Conservation (phyloP, 2,329 filamentous ascomycete genomes). For the Mycosphaerella sp. region DNA sequence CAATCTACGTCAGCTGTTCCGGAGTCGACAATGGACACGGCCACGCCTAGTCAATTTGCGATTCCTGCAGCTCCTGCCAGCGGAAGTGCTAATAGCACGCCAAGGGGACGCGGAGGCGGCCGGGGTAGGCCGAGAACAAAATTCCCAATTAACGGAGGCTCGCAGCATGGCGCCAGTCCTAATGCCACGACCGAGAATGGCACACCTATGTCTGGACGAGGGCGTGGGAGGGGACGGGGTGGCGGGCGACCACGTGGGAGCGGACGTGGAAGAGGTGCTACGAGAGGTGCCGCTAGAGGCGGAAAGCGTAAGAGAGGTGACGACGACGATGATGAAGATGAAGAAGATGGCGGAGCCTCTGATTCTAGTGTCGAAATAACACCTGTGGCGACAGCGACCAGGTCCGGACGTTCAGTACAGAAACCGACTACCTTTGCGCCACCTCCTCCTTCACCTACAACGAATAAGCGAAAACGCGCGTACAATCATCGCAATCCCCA, state of each 20-base stretch:
- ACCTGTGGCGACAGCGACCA: slow-evolving; percentile 60
- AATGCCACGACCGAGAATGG: slow-evolving; percentile 1
- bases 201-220: slow-evolving; percentile 18
- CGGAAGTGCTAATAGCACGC: slow-evolving; percentile 20
- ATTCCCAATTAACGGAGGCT: slow-evolving; percentile 2
- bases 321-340: slow-evolving; percentile 37
- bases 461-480: slow-evolving; percentile 53
- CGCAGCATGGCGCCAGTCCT: not conserved
- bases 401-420: slow-evolving; percentile 66
- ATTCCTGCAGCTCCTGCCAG: slow-evolving; percentile 27
- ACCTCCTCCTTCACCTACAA: slow-evolving; percentile 44
- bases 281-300: slow-evolving; percentile 26
- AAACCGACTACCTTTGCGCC: slow-evolving; percentile 61
- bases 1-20: not conserved
- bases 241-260: slow-evolving; percentile 31
- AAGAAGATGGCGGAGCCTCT: slow-evolving; percentile 27
- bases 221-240: slow-evolving; percentile 30
- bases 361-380: slow-evolving; percentile 42
- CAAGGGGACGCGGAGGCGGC: slow-evolving; percentile 29
- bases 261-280: slow-evolving; percentile 37
- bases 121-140: slow-evolving; percentile 13
- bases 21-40: not conserved
- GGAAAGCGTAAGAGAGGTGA: slow-evolving; percentile 35
- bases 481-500: slow-evolving; percentile 48
- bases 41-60: slow-evolving; percentile 37